Conservation (phyloP, 2,329 filamentous ascomycete species). For the Neurospora crassa region DNA sequence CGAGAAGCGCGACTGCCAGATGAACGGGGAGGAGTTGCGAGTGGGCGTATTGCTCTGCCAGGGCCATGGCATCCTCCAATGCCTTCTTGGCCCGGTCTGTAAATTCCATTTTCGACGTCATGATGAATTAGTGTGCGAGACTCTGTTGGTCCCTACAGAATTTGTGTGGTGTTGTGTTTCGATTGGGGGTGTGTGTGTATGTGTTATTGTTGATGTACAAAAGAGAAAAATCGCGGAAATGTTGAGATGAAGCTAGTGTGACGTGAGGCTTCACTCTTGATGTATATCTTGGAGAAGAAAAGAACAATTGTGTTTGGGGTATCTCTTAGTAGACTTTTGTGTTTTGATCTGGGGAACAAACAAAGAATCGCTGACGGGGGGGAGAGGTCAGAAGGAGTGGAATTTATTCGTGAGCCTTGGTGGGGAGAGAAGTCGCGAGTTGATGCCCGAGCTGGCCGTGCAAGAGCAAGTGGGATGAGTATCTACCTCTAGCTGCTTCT, state of each 20-base stretch:
- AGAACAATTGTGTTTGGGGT: background rate
- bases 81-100: slow-evolving; percentile 89
- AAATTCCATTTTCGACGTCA: slow-evolving; percentile 78
- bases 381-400: background rate
- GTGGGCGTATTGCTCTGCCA: slow-evolving; percentile 86
- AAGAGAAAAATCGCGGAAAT: background rate
- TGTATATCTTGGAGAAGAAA: no score
- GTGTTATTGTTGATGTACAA: background rate
- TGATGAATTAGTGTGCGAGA: slow-evolving; percentile 6
- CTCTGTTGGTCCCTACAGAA: slow-evolving; percentile 9
- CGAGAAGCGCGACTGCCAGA: slow-evolving; percentile 73
- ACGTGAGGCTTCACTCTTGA: slow-evolving; percentile 16
- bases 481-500: slow-evolving; percentile 2
- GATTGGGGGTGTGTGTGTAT: background rate
- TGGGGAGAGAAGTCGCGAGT: slow-evolving; percentile 6
- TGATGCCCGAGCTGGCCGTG: slow-evolving; percentile 8
- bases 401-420: slow-evolving; percentile 3
- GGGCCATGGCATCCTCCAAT: slow-evolving; percentile 75
- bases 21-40: slow-evolving; percentile 86
- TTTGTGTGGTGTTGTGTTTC: slow-evolving; percentile 7
- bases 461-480: slow-evolving; percentile 8
- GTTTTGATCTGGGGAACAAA: slow-evolving; percentile 3
- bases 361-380: background rate
- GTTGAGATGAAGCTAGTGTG: slow-evolving; percentile 8
- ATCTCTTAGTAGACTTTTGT: background rate